Conservation (phyloP, 768 basidiomycete species). For the Mycena pura region DNA sequence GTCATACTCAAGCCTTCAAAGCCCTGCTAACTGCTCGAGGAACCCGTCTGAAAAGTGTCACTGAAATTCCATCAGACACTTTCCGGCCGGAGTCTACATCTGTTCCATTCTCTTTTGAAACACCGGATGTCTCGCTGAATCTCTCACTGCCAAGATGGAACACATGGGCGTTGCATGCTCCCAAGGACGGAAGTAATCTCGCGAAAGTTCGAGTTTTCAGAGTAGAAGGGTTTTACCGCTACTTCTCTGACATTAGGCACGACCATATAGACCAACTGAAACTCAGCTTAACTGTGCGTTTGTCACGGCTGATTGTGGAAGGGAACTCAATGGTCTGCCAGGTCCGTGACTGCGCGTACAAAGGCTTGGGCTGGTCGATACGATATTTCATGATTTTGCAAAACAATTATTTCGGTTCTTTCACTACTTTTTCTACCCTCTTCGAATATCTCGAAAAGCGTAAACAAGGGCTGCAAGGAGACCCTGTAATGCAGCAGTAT, state of each 20-base stretch:
- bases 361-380: conserved; percentile 85
- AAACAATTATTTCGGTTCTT: conserved; percentile 94
- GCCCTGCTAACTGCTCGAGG: conserved; percentile 79
- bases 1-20: conserved; percentile 35
- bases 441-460: conserved; percentile 83
- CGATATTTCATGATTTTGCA: conserved; percentile 87
- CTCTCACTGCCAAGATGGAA: conserved; percentile 90
- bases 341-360: conserved; percentile 64
- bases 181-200: conserved; percentile 64
- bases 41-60: conserved; percentile 53
- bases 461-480: conserved; percentile 67
- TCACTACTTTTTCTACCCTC: conserved; percentile 91
- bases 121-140: conserved; percentile 60
- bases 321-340: conserved; percentile 34
- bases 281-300: conserved; percentile 65
- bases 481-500: conserved; percentile 83
- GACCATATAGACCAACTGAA: conserved; percentile 83
- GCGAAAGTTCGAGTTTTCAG: conserved; percentile 63
- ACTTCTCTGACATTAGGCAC: conserved; percentile 67
- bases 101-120: conserved; percentile 69
- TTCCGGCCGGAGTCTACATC: conserved; percentile 75
- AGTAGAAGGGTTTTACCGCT: conserved; percentile 76
- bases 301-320: conserved; percentile 2
- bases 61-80: conserved; percentile 69
- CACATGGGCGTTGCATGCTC: conserved; percentile 75